These are phyloP conservation scores for Salix udensis DNA, from an alignment of 345 rosid genomes.

Conservation along the genomic window DNA sequence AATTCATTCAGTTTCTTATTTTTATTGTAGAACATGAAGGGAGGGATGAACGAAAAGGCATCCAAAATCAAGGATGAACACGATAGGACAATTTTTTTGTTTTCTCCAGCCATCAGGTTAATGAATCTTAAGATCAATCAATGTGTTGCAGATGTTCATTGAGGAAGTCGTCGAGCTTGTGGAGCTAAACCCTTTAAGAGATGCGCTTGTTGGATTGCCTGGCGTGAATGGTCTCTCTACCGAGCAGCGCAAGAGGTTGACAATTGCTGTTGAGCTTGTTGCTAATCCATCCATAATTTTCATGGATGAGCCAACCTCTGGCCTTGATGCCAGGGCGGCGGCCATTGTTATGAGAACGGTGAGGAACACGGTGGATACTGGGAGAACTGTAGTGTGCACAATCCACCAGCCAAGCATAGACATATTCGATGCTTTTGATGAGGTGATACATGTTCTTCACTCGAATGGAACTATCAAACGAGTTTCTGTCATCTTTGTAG, in stretches of 20 bases:
- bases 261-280: constrained; percentile 65
- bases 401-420: constrained; percentile 77
- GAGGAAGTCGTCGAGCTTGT: constrained; percentile 79
- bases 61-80: background rate
- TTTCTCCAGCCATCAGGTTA: background rate
- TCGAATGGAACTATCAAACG: background rate
- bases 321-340: constrained; percentile 74
- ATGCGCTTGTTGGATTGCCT: constrained; percentile 59
- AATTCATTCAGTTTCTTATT: background rate
- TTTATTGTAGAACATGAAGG: background rate
- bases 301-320: constrained; percentile 78
- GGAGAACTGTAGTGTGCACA: constrained; percentile 67
- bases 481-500: background rate
- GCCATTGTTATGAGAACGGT: constrained; percentile 80
- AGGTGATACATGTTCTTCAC: constrained; percentile 31
- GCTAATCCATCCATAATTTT: constrained; percentile 73
- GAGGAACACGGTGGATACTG: constrained; percentile 65
- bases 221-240: constrained; percentile 58
- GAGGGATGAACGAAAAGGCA: background rate
- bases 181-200: constrained; percentile 48
- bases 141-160: constrained; percentile 46
- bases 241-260: constrained; percentile 63
- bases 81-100: background rate
- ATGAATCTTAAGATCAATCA: constrained; percentile 1
- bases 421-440: constrained; percentile 67